Percentiles rank a stretch among this genome's conserved stretches.
Evolutionary conservation across 1,139 yeast genomes (phyloP).

Genomic region (Candida sp.): DNA sequence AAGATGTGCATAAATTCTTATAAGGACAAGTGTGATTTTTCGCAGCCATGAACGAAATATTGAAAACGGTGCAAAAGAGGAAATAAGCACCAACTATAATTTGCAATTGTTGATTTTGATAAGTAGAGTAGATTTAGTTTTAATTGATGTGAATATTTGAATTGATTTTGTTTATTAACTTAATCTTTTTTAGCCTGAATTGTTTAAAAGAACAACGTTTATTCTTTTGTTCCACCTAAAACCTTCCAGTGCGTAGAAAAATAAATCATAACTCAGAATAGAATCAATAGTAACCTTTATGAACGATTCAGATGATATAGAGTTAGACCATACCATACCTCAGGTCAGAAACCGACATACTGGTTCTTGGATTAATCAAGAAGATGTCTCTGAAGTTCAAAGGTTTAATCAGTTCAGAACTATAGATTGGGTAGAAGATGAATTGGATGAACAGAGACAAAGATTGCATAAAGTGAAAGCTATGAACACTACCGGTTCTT

Average conservation of each 20-base stretch:
- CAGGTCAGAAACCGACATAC: slow-evolving; percentile 21
- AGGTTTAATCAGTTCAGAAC: slow-evolving; percentile 62
- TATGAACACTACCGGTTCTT: slow-evolving; percentile 12
- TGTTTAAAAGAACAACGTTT: no score
- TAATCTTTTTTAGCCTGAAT: no score
- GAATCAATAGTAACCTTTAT: not conserved
- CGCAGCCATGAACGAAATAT: no score
- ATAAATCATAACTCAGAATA: not conserved
- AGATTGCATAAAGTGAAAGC: slow-evolving; percentile 20
- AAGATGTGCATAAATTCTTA: no score
- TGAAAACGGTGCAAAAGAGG: no score
- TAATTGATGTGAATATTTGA: no score
- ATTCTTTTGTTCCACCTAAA: no score
- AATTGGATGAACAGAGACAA: slow-evolving; percentile 50
- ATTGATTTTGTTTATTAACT: no score
- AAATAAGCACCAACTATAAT: no score
- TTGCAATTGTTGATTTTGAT: no score
- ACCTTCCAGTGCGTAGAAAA: not conserved
- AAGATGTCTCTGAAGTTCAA: slow-evolving; percentile 30
- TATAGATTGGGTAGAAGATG: slow-evolving; percentile 86
- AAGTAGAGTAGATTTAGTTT: no score
- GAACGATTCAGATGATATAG: not conserved
- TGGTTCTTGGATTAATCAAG: slow-evolving; percentile 41
- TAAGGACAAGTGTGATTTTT: no score
- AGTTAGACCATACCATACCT: not conserved